These are phyloP conservation scores for Penicillium flavigenum DNA, from an alignment of 495 filamentous ascomycete species.

Conservation along the genomic window DNA sequence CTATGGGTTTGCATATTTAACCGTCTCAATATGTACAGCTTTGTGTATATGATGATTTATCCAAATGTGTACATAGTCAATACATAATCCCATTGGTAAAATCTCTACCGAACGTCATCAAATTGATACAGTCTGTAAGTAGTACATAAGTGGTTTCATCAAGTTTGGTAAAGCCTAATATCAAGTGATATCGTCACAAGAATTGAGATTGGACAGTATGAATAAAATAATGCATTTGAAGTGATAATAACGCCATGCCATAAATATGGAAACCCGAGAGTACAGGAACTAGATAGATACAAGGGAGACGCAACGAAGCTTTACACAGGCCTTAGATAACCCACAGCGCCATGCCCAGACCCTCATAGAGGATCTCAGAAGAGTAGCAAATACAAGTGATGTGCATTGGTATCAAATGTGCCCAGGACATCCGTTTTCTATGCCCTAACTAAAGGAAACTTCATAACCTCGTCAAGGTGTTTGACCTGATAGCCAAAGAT, in stretches of 20 bases:
- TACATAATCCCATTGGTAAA: neutral
- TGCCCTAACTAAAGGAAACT: neutral
- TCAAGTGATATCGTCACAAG: too few species aligned
- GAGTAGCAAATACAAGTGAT: neutral
- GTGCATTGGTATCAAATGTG: slow-evolving; percentile 4
- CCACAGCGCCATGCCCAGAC: neutral
- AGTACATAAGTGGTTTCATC: too few species aligned
- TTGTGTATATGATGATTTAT: neutral
- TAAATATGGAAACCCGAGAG: neutral
- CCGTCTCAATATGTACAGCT: neutral
- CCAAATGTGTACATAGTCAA: neutral
- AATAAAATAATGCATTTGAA: neutral
- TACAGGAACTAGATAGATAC: slow-evolving; percentile 1
- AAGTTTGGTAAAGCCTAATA: too few species aligned
- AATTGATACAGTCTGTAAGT: too few species aligned
- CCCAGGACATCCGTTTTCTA: neutral
- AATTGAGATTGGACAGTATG: neutral
- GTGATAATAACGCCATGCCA: neutral
- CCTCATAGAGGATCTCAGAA: neutral
- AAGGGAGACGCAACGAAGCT: slow-evolving; percentile 1
- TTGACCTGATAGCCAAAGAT: slow-evolving; percentile 5
- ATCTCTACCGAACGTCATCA: neutral
- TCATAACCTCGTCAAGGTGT: neutral
- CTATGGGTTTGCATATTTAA: neutral
- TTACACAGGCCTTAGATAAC: neutral